Base-by-base conservation (phyloP, 495 filamentous ascomycete genomes). In the Aspergillus affinis region DNA sequence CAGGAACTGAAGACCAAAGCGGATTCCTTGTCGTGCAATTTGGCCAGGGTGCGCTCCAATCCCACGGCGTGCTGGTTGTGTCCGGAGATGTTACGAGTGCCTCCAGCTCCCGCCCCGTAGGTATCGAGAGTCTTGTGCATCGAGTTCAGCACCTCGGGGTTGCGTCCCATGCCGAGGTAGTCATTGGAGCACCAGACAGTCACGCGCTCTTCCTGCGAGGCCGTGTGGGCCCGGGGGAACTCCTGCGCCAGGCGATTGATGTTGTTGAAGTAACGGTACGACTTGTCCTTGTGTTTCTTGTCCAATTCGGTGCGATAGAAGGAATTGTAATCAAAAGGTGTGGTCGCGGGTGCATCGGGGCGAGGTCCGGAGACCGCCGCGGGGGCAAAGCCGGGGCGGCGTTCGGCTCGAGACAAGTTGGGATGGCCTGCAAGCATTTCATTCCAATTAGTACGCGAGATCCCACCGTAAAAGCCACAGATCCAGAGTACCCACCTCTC, bases 201-300 rank as follows among this genome's bases (percentile, higher is more conserved):
- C 54, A 98, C 94, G n/a, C 85, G 84, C 62, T 97, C 90, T 62
- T 96, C 89, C 65, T 83, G 83, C 49, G 79, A 87, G 15, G 92
- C 82, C 77, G 94, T 94, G 73, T 98, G 94, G 18, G 94, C 94
- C 46, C 89, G 90, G 21, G 94, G 94, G 68, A 98, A 98, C 61
- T 98, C 91, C 77, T 95, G 88, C 58, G 95, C 94, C 59, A 98
- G 82, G 21, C 94, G 91, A 71, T 98, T 98, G 86, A 98, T 98
- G 81, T 98, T 98, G 81, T 98, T 98, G 85, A 98, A 98, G 81
- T 98, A 98, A 66, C 94, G 91, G 80, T 98, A 98, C 44, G 91
- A 96, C 79, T 96, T 97, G 82, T 98, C 95, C 81, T 96, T 92
- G 84, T 96, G 95, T 77, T 98, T 98, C 86, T 97, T 98, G 65